Evolutionary conservation across 139 green algal species (phyloP), one percentile per base, ranked within the genome.

Genomic region (Coelastrella sp.): DNA sequence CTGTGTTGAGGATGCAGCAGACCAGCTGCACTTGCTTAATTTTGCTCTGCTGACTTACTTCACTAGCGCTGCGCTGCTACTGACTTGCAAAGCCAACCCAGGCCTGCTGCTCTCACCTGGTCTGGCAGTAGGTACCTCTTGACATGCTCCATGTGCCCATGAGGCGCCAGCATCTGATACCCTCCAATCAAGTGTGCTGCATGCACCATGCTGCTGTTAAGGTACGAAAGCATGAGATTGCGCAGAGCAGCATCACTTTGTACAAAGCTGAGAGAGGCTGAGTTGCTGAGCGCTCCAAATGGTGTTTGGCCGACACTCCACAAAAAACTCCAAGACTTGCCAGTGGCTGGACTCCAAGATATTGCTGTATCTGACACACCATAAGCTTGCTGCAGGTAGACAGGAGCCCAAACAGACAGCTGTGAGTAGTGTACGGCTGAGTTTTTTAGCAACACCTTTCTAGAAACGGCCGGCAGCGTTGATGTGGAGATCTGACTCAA

Each of bases 251-350:
- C 79, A 60, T 75, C 84, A 17, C 8, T 35, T 19, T 83, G 73
- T 6, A 78, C 70, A 73, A 87, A 91, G 73, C 61, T 75, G 61
- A 91, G 65, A 1, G 25, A 24, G 14, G 66, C 19, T 6, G 17
- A n/a, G 35, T 49, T 75, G 20, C 88, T 88, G 15, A 93, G 79
- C 8, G 72, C 56, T 6, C 88, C 88, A 78, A 92, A 93, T 56
- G 91, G 91, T 10, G 88, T 92, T 63, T 89, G 68, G 0, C 91
- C 91, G 19, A 92, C 60, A 35, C 75, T 66, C 91, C 91, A 93
- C 68, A 93, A 27, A 35, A 89, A 87, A 66, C 72, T 79, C 91
- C 88, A 92, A 25, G 60, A 57, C 6, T 61, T 63, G 60, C 91
- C 91, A 15, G 91, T 92, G 78, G 88, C 88, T 17, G 73, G 88